Evolutionary conservation across 108 stramenopile species (phyloP).

Genomic region (Aureococcus anophagefferens): DNA sequence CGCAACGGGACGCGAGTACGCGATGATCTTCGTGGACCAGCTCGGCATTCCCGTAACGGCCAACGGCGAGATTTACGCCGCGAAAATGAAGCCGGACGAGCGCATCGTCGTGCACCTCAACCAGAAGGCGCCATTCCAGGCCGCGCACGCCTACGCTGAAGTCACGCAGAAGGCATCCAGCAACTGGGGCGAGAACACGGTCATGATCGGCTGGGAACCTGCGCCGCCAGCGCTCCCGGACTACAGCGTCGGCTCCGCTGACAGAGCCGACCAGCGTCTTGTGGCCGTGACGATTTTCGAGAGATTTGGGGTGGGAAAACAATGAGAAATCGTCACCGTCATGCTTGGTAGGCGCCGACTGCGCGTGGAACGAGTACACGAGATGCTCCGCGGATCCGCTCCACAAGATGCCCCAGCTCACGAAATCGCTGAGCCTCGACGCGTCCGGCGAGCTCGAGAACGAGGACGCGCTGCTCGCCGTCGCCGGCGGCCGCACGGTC

Average conservation of each 20-base stretch:
- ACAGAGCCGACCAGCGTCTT: too few species aligned
- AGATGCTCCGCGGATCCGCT: background rate
- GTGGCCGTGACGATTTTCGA: too few species aligned
- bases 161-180: background rate
- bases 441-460: background rate
- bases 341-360: background rate
- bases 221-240: background rate
- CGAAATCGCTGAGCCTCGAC: background rate
- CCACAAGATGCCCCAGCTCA: background rate
- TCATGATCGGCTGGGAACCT: constrained; percentile 7
- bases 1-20: constrained; percentile 5
- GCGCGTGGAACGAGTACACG: background rate
- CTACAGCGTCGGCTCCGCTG: background rate
- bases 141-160: background rate
- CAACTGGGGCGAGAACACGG: background rate
- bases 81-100: constrained; percentile 9
- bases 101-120: constrained; percentile 2
- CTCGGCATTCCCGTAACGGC: background rate
- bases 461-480: too few species aligned
- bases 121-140: constrained; percentile 13
- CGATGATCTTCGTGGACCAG: background rate
- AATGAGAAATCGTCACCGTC: too few species aligned
- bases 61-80: background rate
- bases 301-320: too few species aligned
- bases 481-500: too few species aligned